Conservation (phyloP, 148 eudicot species). For the Spergularia marina region DNA sequence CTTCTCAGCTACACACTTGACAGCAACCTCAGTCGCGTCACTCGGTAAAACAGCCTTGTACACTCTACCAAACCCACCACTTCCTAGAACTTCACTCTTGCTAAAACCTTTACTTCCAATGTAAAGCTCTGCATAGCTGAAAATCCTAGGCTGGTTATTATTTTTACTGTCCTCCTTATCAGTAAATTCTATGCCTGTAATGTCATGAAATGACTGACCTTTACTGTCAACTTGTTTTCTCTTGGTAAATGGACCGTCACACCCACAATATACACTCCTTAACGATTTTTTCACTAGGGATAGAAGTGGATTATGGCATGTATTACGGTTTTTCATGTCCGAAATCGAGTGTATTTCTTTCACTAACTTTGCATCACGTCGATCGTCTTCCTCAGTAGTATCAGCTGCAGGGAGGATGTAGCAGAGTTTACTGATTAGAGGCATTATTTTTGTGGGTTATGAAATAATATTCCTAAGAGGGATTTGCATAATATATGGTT, state of each 20-base stretch:
- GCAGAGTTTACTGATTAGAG: constrained; percentile 38
- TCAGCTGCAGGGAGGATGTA: constrained; percentile 43
- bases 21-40: constrained; percentile 73
- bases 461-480: not conserved
- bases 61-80: constrained; percentile 89
- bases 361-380: not conserved
- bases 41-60: constrained; percentile 73
- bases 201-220: constrained; percentile 47
- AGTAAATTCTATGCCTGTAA: constrained; percentile 53
- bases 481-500: not conserved
- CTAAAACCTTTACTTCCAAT: constrained; percentile 78
- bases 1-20: constrained; percentile 70
- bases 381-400: not conserved
- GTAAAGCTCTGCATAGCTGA: constrained; percentile 83
- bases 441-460: not conserved
- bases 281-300: constrained; percentile 28
- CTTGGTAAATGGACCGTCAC: not conserved
- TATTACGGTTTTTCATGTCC: constrained; percentile 1
- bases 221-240: not conserved
- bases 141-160: constrained; percentile 56
- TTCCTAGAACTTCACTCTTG: constrained; percentile 58
- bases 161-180: constrained; percentile 34
- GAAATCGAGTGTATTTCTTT: not conserved
- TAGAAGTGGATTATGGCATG: constrained; percentile 33
- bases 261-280: constrained; percentile 25